Percentiles rank a stretch among this genome's conserved stretches.
These are phyloP conservation scores for Cytauxzoon felis DNA, from an alignment of 169 alveolate genomes.

Conservation along the genomic window DNA sequence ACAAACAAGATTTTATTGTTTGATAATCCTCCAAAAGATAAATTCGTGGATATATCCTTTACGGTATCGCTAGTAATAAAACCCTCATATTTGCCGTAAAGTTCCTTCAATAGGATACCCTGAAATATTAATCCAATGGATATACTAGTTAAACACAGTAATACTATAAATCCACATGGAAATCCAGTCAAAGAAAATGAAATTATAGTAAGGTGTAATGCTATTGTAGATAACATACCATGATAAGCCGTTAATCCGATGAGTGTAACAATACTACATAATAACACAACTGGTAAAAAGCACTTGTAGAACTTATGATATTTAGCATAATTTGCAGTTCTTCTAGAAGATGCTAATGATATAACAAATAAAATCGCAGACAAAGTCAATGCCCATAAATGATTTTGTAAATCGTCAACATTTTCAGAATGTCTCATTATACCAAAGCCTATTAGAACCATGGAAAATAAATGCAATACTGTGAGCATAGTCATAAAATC, in stretches of 20 bases:
- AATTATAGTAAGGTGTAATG: slow-evolving; percentile 37
- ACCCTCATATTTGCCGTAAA: not conserved
- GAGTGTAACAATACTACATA: slow-evolving; percentile 18
- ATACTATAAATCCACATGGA: slow-evolving; percentile 17
- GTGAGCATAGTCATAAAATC: slow-evolving; percentile 42
- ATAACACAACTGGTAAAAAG: slow-evolving; percentile 31
- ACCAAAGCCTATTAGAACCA: slow-evolving; percentile 52
- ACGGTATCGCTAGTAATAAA: not conserved
- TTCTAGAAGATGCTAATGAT: slow-evolving; percentile 13
- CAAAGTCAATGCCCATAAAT: slow-evolving; percentile 47
- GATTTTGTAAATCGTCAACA: slow-evolving; percentile 14
- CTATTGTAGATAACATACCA: slow-evolving; percentile 27
- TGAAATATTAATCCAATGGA: slow-evolving; percentile 38
- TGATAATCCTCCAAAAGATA: slow-evolving; percentile 3
- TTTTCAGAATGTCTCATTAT: slow-evolving; percentile 17
- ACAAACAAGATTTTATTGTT: slow-evolving; percentile 1
- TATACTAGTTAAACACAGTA: not conserved
- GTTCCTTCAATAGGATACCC: not conserved
- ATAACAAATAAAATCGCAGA: slow-evolving; percentile 6
- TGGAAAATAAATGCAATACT: slow-evolving; percentile 23
- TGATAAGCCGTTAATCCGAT: slow-evolving; percentile 49
- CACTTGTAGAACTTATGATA: slow-evolving; percentile 9
- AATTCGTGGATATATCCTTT: not conserved
- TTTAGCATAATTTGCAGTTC: slow-evolving; percentile 4
- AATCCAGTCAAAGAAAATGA: slow-evolving; percentile 53